Evolutionary conservation across 2,329 filamentous ascomycete species (phyloP).

Genomic region (Aspergillus sp.): DNA sequence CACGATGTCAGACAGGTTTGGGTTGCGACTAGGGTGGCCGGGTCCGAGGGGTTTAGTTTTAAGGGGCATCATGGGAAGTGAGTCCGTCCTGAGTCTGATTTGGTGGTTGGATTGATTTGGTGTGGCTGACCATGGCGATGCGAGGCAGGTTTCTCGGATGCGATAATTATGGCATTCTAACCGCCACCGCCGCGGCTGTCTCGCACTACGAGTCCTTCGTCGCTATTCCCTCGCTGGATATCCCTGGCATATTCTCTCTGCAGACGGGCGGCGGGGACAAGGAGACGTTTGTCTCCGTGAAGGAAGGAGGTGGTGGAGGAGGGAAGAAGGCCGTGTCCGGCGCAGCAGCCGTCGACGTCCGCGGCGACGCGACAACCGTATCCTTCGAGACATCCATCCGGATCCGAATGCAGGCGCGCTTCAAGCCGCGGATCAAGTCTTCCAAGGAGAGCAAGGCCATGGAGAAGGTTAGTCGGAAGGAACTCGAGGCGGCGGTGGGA

Average conservation of each 20-base stretch:
- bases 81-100: conserved; percentile 12
- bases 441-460: conserved; percentile 73
- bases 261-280: conserved; percentile 52
- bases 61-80: conserved; percentile 84
- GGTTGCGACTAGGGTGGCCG: conserved; percentile 74
- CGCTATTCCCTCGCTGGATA: conserved; percentile 52
- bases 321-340: conserved; percentile 27
- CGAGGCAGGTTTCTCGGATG: conserved; percentile 64
- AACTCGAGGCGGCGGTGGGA: conserved; percentile 74
- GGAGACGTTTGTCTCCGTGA: conserved; percentile 59
- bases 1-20: conserved; percentile 95
- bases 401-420: conserved; percentile 88
- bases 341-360: conserved; percentile 53
- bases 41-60: conserved; percentile 72
- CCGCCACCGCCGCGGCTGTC: conserved; percentile 70
- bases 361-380: conserved; percentile 63
- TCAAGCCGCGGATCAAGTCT: conserved; percentile 74
- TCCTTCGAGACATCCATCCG: conserved; percentile 63
- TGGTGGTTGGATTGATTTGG: not conserved
- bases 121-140: conserved; percentile 1
- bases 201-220: conserved; percentile 74
- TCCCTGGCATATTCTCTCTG: conserved; percentile 62
- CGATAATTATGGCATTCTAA: conserved; percentile 71
- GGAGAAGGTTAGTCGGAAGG: conserved; percentile 76
- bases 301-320: too few relatives aligned